Evolutionary conservation across 208 protist genomes (phyloP), one percentile per base, ranked within the genome.

Genomic region (Acanthamoeba sp.): DNA sequence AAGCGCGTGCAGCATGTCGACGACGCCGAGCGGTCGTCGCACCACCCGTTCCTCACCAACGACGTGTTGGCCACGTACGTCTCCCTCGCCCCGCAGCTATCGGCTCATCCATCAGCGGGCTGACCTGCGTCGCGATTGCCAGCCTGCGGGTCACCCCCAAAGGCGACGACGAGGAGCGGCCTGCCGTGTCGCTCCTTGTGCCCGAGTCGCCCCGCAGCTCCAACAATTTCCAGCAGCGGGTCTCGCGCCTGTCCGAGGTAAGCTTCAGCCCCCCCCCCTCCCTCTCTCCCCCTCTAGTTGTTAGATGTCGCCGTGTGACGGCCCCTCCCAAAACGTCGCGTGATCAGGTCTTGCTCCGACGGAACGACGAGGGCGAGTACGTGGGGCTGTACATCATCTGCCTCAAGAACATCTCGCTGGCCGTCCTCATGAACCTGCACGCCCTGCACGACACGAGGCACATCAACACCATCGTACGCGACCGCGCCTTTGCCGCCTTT

Each of bases 1-100:
- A 87, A 87, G 48, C 40, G 78, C 4, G 22, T 87, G 1, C 78
- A 87, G 78, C 78, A 87, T 45, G 42, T 87, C 48, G 78, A 87
- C 45, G 78, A 87, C n/a, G 45, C 78, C 78, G 78, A 87, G 45
- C 78, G 78, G 9, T 87, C 78, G 0, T 87, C 78, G 20, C 78
- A 87, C 45, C 78, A 87, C 27, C 78, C 78, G 9, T 87, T 87
- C 78, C 16, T 82, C 10, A 29, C 64, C 32, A 71, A 18, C 6
- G 64, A 71, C 32, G 64, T 71, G 29, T 20, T 71, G 18, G 64
- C 24, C 24, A 36, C 29, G 64, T 71, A 71, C 64, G 29, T 71
- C 16, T 36, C 29, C 64, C 64, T 71, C 27, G n/a, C 64, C 10
- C 9, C 27, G 29, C 64, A 36, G 1, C 22, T 14, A 48, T 1